Percentiles rank a stretch among this genome's conserved stretches.
Conservation (phyloP, 139 green algal species). For the Limnomonas spitsbergensis region DNA sequence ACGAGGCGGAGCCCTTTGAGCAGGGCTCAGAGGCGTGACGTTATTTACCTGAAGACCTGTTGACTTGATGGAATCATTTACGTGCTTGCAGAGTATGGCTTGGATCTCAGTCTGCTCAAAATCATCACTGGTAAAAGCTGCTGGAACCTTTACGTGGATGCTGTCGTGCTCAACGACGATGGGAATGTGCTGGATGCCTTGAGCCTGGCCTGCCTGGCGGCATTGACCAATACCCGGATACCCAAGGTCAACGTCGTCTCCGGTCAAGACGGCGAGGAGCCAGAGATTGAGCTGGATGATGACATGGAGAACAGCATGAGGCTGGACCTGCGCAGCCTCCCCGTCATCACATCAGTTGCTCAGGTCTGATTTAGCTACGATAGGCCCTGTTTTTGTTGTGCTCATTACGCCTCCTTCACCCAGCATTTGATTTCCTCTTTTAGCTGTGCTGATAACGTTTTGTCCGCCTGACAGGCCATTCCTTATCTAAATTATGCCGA, state of each 20-base stretch:
- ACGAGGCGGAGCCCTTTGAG: no score
- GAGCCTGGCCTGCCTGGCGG: conserved; percentile 63
- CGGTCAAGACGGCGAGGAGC: conserved; percentile 51
- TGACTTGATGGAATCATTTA: no score
- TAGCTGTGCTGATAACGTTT: no score
- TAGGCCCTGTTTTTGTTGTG: not conserved
- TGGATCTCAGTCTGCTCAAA: conserved; percentile 25
- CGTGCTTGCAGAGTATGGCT: conserved; percentile 12
- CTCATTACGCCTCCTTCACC: no score
- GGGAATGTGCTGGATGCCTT: conserved; percentile 79
- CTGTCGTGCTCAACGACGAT: conserved; percentile 75
- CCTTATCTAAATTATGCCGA: no score
- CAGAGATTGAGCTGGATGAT: conserved; percentile 74
- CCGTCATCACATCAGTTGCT: conserved; percentile 53
- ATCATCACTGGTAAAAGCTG: conserved; percentile 75
- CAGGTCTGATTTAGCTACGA: conserved; percentile 36
- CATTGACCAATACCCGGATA: conserved; percentile 62
- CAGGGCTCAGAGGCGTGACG: no score
- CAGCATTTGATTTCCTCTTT: no score
- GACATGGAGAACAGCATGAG: conserved; percentile 39
- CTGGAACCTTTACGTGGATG: conserved; percentile 83
- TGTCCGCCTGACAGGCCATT: no score
- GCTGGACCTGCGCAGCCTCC: conserved; percentile 49
- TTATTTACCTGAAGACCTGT: no score
- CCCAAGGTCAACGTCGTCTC: conserved; percentile 35